Evolutionary conservation across 23 red algal species (phyloP).

Genomic region (Agarophyton chilense): DNA sequence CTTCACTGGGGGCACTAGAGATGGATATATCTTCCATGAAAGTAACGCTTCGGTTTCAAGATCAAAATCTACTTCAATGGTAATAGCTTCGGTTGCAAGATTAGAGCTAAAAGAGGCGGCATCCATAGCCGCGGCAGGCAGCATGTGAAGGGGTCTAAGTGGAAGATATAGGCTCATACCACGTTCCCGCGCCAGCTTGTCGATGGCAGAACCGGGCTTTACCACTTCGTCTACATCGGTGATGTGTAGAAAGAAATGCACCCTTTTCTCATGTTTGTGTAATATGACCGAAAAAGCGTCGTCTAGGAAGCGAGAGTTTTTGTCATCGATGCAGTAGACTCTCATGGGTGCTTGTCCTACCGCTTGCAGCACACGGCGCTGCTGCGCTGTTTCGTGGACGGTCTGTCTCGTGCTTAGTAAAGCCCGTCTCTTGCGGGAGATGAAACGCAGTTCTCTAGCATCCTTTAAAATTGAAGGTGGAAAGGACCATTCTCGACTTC

Average conservation of each 20-base stretch:
- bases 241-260: slow-evolving; percentile 48
- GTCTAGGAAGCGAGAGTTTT: slow-evolving; percentile 63
- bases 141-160: slow-evolving; percentile 70
- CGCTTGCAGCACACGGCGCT: not conserved
- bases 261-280: not conserved
- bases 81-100: slow-evolving; percentile 51
- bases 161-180: slow-evolving; percentile 74
- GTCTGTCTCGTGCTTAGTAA: not conserved
- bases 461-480: slow-evolving; percentile 39
- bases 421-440: not conserved
- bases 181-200: slow-evolving; percentile 59
- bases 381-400: not conserved
- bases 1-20: slow-evolving; percentile 49
- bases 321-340: slow-evolving; percentile 70
- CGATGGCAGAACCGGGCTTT: slow-evolving; percentile 38
- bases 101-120: slow-evolving; percentile 57
- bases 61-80: slow-evolving; percentile 51
- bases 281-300: slow-evolving; percentile 50
- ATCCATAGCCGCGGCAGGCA: slow-evolving; percentile 71
- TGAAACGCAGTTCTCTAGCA: slow-evolving; percentile 15
- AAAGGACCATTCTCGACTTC: slow-evolving; percentile 51
- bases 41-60: slow-evolving; percentile 12
- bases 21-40: slow-evolving; percentile 61
- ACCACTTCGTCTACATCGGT: slow-evolving; percentile 80
- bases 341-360: not conserved